A percentile compares a stretch with the other conserved stretches of the same genome.
Conservation (phyloP, 2,329 filamentous ascomycete genomes). For the Amauroascus niger region DNA sequence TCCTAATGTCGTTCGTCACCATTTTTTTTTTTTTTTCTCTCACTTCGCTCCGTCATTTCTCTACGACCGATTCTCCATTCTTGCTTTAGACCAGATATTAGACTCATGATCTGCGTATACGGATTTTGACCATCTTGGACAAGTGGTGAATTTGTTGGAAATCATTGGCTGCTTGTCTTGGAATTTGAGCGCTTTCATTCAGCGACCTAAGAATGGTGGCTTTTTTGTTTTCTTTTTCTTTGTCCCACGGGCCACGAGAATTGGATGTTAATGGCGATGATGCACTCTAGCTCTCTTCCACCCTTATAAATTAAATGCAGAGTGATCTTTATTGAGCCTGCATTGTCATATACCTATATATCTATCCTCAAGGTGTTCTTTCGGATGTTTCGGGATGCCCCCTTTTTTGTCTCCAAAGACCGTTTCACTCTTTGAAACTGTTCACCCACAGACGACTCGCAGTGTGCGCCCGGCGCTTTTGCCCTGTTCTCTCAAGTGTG, state of each 20-base stretch:
- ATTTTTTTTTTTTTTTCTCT: not conserved
- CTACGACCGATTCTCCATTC: not conserved
- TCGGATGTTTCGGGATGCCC: not conserved
- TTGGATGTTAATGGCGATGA: slow-evolving; percentile 3
- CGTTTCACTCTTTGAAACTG: slow-evolving; percentile 4
- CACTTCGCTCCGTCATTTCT: not conserved
- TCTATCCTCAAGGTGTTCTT: not conserved
- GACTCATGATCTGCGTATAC: slow-evolving; percentile 6
- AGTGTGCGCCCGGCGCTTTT: not conserved
- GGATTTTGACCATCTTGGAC: not conserved
- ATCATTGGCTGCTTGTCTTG: not conserved
- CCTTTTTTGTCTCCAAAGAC: not conserved
- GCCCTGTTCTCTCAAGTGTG: not conserved
- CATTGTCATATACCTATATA: slow-evolving; percentile 2
- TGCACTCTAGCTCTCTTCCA: not conserved
- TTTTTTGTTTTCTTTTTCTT: not conserved
- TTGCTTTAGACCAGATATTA: slow-evolving; percentile 1
- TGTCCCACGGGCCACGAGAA: slow-evolving; percentile 6
- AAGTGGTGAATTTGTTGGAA: not conserved
- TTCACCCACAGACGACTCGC: not conserved
- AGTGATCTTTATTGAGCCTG: slow-evolving; percentile 4
- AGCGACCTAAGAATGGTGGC: not conserved
- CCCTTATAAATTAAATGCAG: not conserved
- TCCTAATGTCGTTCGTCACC: slow-evolving; percentile 13
- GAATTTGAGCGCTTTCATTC: slow-evolving; percentile 2